Evolutionary conservation across 257 asterid genomes (phyloP), one percentile per base, ranked within the genome.

Genomic region (Lantana camara): DNA sequence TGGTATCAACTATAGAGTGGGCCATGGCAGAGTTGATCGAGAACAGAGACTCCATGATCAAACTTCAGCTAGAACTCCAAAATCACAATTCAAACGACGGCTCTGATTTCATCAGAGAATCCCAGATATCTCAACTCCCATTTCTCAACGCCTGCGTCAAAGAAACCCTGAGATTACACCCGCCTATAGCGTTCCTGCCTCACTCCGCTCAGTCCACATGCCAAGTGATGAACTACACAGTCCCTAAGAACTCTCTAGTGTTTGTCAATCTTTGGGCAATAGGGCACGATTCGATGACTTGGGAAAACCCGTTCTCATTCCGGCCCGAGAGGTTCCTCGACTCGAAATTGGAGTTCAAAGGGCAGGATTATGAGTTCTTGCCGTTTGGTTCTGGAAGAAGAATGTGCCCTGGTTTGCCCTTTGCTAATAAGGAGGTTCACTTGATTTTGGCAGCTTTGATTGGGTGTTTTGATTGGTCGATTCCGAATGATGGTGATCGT

Each of bases 331-430:
- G 79, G 48, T 73, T 73, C 57, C 21, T 77, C 66, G 59, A 64
- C 62, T 73, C 82, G 22, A 63, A 21, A 1, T 11, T 77, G 40
- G 76, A 68, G 15, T 69, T 64, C 62, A 69, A 68, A 52, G 76
- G 76, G 41, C 73, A 37, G 15, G 73, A 72, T 49, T 77, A 60
- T 5, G 77, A 65, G 69, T 56, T 61, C n/a, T 60, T 77, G 61
- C 82, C 82, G 1, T 77, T 73, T 56, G 82, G 74, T 64, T 63
- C 69, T 54, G 82, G 82, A 34, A 64, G 79, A 70, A 69, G 82
- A 69, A 77, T 69, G 79, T 77, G 79, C 50, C 79, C 82, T 3
- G 76, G 79, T 16, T 37, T 73, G 19, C 82, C 72, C 8, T 77
- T 58, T 56, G 82, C 82, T 46, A 41, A 53, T 0, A 74, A 64